Evolutionary conservation across 148 eudicot genomes (phyloP).

Genomic region (Camellia sinensis): DNA sequence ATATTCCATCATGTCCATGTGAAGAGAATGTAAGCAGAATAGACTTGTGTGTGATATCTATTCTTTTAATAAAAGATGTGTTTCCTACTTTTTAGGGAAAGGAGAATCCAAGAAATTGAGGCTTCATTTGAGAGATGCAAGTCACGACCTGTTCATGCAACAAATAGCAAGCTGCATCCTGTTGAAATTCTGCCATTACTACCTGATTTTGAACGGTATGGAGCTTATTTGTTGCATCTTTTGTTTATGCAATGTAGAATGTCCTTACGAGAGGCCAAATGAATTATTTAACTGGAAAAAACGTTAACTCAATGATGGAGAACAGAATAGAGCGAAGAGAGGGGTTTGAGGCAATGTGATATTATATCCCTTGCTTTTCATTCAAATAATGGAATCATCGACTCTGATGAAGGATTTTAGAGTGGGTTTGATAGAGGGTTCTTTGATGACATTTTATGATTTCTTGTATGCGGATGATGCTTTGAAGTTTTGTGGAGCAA

Average conservation of each 20-base stretch:
- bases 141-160: constrained; percentile 81
- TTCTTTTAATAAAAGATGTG: neutral
- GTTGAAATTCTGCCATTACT: constrained; percentile 76
- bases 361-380: no score
- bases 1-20: constrained; percentile 11
- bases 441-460: no score
- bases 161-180: constrained; percentile 65
- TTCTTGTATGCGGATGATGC: no score
- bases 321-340: no score
- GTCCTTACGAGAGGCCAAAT: neutral
- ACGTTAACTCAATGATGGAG: neutral
- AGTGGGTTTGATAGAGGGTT: no score
- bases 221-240: neutral
- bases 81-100: constrained; percentile 50
- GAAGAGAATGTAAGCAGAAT: neutral
- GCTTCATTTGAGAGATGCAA: constrained; percentile 88
- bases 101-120: constrained; percentile 72
- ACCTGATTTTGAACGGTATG: constrained; percentile 90
- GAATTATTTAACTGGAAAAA: neutral
- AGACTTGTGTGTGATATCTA: neutral
- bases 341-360: no score
- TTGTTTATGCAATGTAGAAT: neutral
- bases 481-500: no score
- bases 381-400: no score
- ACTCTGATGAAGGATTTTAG: no score